A percentile compares a stretch with the other conserved stretches of the same genome.
phyloP scores from a whole-genome alignment of 139 green algal genomes.

The Nannochloris sp. region DNA sequence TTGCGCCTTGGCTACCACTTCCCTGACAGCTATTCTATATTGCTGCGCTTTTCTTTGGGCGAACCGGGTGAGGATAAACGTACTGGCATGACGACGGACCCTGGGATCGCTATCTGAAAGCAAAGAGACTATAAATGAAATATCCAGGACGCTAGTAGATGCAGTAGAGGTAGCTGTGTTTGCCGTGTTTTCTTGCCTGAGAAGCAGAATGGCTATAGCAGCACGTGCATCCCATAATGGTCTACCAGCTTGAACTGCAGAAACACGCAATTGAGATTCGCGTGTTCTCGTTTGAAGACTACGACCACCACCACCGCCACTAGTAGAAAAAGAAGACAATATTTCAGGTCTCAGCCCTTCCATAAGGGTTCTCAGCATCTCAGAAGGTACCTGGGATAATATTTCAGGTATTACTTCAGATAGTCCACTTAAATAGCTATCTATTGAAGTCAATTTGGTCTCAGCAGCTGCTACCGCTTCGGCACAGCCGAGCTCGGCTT shows the following conservation, averaged over 20 bases:
- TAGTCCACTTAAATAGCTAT: background rate
- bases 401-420: background rate
- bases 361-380: conserved; percentile 37
- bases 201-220: conserved; percentile 39
- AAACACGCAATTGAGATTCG: background rate
- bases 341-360: conserved; percentile 25
- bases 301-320: no score
- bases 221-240: conserved; percentile 25
- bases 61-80: conserved; percentile 46
- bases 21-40: conserved; percentile 49
- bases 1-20: conserved; percentile 53
- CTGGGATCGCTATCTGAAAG: background rate
- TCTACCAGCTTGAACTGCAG: conserved; percentile 6
- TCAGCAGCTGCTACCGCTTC: background rate
- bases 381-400: conserved; percentile 6
- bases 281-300: background rate
- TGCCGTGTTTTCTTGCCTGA: conserved; percentile 1
- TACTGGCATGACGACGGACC: background rate
- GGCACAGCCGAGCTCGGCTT: no score
- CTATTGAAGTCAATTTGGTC: background rate
- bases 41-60: conserved; percentile 38
- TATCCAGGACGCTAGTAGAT: background rate
- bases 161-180: background rate
- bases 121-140: background rate
- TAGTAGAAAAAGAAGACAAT: background rate